Percentiles rank a stretch among this genome's conserved stretches.
Conservation (phyloP, 331 rosid genomes). For the Prunus yedoensis region DNA sequence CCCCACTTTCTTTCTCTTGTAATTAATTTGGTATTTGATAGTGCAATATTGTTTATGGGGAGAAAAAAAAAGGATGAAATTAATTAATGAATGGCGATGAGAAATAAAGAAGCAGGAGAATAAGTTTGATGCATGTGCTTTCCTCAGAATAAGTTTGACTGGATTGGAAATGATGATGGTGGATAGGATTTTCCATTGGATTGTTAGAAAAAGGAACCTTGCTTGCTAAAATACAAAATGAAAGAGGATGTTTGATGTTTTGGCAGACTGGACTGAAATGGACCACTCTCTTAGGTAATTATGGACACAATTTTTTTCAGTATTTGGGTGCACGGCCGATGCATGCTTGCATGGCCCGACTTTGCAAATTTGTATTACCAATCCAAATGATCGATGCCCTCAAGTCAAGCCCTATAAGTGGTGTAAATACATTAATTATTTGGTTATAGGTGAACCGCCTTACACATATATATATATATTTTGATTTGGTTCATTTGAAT, state of each 20-base stretch:
- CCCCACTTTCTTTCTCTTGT: not conserved
- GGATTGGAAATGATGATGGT: slow-evolving; percentile 29
- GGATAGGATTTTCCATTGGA: not conserved
- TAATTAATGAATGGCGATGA: too few relatives aligned
- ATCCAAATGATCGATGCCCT: slow-evolving; percentile 11
- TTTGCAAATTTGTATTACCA: not conserved
- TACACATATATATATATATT: too few relatives aligned
- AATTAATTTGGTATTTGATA: not conserved
- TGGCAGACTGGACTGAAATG: slow-evolving; percentile 6
- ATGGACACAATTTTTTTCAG: slow-evolving; percentile 22
- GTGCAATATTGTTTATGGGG: not conserved
- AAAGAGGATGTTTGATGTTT: slow-evolving; percentile 35
- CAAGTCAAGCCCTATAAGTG: slow-evolving; percentile 38
- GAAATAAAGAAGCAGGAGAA: not conserved
- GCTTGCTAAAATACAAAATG: slow-evolving; percentile 34
- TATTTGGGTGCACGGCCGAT: slow-evolving; percentile 30
- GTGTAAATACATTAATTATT: slow-evolving; percentile 10
- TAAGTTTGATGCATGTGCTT: not conserved
- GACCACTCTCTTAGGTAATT: slow-evolving; percentile 1
- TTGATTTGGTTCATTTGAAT: too few relatives aligned
- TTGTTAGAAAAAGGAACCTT: not conserved
- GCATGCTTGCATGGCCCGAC: slow-evolving; percentile 34
- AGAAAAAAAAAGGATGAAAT: not conserved
- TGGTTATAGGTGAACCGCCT: too few relatives aligned
- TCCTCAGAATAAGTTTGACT: not conserved